Evolutionary conservation across 352 stramenopile species (phyloP), one percentile per base, ranked within the genome.

Genomic region (Peronospora belbahrii): DNA sequence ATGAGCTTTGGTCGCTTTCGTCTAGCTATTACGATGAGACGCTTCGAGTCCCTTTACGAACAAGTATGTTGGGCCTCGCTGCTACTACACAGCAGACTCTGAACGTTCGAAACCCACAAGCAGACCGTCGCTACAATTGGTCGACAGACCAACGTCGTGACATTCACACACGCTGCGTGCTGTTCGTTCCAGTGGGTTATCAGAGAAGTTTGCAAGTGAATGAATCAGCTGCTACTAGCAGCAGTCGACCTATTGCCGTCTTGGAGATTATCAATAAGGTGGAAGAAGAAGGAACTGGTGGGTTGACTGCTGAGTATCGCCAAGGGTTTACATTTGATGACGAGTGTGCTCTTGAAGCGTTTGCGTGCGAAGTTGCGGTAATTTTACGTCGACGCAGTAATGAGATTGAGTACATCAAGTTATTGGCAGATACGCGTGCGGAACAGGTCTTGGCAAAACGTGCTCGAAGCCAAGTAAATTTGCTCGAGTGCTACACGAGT

Each of bases 221-320:
- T 4, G 49, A 61, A 48, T 61, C 45, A 2, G 65, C 47, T 36
- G 54, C 54, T 27, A 40, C 55, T 31, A 55, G 52, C 24, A 77
- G 62, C 38, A 78, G 55, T 47, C 66, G 65, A 17, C 76, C 83
- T 17, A 86, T 94, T 49, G 85, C 79, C 0, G 85, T 96, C 39
- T 53, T 96, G 25, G 79, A 95, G 59, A 88, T 90, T 24, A 67
- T 94, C n/a, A 95, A 95, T 65, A 89, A 91, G 15, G 62, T 84
- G 18, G 70, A 75, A 11, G 66, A 66, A 10, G 52, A 70, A 17
- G n/a, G 35, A 6, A 39, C 53, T 15, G 42, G 38, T n/a, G 52
- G 52, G 11, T 50, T 63, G 11, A 51, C 25, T 10, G 2, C 31
- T 13, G 50, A 39, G 1, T 43, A 14, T 25, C 51, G 39, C 3